Conservation (phyloP, 1,284 basidiomycete genomes). For the Moniliella sp. region DNA sequence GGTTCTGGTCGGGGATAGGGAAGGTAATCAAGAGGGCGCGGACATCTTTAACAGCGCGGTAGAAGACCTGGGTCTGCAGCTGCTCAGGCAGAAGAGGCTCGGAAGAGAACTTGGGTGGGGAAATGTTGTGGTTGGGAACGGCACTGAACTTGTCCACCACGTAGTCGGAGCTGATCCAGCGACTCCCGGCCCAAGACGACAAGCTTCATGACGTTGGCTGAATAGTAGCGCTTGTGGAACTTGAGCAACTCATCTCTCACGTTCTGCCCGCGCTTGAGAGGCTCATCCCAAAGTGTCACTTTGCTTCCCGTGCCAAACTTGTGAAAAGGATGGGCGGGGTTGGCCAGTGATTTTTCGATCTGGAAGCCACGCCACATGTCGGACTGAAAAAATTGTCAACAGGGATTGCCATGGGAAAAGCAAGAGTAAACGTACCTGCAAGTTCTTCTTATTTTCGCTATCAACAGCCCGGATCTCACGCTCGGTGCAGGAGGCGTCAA, state of each 20-base stretch:
- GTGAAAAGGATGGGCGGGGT: slow-evolving; percentile 56
- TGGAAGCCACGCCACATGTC: slow-evolving; percentile 94
- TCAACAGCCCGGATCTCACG: slow-evolving; percentile 91
- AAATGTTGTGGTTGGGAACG: slow-evolving; percentile 47
- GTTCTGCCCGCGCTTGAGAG: slow-evolving; percentile 48
- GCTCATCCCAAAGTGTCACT: slow-evolving; percentile 52
- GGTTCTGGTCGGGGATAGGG: slow-evolving; percentile 49
- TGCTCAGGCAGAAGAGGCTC: slow-evolving; percentile 42
- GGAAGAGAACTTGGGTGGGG: slow-evolving; percentile 48
- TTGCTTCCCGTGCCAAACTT: slow-evolving; percentile 88
- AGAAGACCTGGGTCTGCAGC: slow-evolving; percentile 54
- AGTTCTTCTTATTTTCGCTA: slow-evolving; percentile 94
- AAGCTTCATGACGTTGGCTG: slow-evolving; percentile 76
- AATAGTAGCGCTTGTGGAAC: slow-evolving; percentile 86
- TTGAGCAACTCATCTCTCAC: slow-evolving; percentile 72
- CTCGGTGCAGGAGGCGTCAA: slow-evolving; percentile 68
- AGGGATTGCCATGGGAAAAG: too few species aligned
- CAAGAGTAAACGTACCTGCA: too few species aligned
- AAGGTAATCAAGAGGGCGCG: slow-evolving; percentile 63
- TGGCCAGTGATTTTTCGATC: slow-evolving; percentile 67
- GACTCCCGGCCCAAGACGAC: slow-evolving; percentile 74
- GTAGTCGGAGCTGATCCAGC: slow-evolving; percentile 53
- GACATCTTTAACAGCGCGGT: slow-evolving; percentile 75
- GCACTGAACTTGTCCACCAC: slow-evolving; percentile 57
- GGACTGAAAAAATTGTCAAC: too few species aligned